A percentile compares a stretch with the other conserved stretches of the same genome.
Conservation (phyloP, 2,329 filamentous ascomycete genomes). For the Colletotrichum sp. region DNA sequence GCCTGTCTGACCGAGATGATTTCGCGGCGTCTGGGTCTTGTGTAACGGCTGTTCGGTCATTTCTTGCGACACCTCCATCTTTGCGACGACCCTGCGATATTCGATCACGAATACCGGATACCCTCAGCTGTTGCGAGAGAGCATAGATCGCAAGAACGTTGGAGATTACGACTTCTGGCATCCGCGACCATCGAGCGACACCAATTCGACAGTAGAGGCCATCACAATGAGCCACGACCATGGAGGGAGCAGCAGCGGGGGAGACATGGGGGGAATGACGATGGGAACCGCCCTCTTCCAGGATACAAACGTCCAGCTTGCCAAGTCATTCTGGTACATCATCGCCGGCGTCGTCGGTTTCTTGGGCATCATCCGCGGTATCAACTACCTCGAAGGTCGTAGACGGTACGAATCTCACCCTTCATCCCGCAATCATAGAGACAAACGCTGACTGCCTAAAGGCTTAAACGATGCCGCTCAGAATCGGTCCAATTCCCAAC, state of each 20-base stretch:
- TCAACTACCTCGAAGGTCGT: slow-evolving; percentile 47
- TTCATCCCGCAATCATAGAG: not conserved
- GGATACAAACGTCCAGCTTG: slow-evolving; percentile 53
- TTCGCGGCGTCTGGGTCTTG: not conserved
- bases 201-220: not conserved
- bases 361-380: slow-evolving; percentile 41
- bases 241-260: slow-evolving; percentile 3
- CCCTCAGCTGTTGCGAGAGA: accelerated
- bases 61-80: not conserved
- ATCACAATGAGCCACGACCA: slow-evolving; percentile 24
- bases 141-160: accelerated
- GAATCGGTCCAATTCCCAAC: slow-evolving; percentile 55
- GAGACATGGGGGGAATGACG: slow-evolving; percentile 13
- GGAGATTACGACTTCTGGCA: accelerated
- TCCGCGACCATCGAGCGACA: not conserved
- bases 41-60: not conserved
- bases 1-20: not conserved
- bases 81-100: not conserved
- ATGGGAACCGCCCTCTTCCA: slow-evolving; percentile 46
- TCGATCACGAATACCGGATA: not conserved
- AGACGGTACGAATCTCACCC: slow-evolving; percentile 40
- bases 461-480: slow-evolving; percentile 50
- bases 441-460: slow-evolving; percentile 26
- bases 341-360: slow-evolving; percentile 53
- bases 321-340: slow-evolving; percentile 64